Percentiles rank a stretch among this genome's conserved stretches.
These are phyloP conservation scores for Teratosphaeria pseudoeucalypti DNA, from an alignment of 2,329 filamentous ascomycete genomes.

Conservation along the genomic window DNA sequence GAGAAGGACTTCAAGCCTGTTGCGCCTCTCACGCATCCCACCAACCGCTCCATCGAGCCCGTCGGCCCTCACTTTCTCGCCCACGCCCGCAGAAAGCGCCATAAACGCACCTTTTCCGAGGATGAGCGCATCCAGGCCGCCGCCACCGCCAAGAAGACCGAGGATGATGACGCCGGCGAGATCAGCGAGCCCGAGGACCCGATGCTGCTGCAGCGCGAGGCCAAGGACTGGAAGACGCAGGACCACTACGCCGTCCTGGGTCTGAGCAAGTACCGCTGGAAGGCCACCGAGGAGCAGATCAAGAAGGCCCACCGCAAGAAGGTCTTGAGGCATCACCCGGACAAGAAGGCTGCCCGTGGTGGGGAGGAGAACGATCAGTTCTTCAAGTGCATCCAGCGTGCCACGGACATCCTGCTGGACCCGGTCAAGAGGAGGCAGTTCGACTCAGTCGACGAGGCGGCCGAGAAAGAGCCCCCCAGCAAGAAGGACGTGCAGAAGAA, in stretches of 20 bases:
- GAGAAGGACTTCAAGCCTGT: constrained; percentile 89
- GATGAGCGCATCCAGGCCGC: constrained; percentile 96
- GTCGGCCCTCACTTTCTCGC: constrained; percentile 97
- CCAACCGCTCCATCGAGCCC: constrained; percentile 83
- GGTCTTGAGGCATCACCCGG: constrained; percentile 96
- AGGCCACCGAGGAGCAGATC: constrained; percentile 94
- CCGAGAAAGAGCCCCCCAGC: constrained; percentile 79
- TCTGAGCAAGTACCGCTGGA: constrained; percentile 81
- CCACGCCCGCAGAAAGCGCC: constrained; percentile 76
- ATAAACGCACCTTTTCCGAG: constrained; percentile 96
- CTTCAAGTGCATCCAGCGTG: constrained; percentile 99
- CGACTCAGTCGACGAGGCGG: constrained; percentile 90
- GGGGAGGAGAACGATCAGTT: constrained; percentile 88
- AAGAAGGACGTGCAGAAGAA: constrained; percentile 69
- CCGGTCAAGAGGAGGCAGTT: constrained; percentile 87
- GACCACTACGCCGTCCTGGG: constrained; percentile 97
- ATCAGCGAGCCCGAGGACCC: constrained; percentile 91
- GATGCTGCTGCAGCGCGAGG: constrained; percentile 81
- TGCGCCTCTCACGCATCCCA: constrained; percentile 63
- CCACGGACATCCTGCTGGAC: constrained; percentile 85
- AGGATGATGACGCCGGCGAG: constrained; percentile 80
- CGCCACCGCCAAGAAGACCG: constrained; percentile 88
- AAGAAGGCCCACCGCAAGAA: constrained; percentile 99
- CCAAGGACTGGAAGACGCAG: constrained; percentile 99
- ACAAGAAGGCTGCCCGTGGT: constrained; percentile 93